A percentile compares a stretch with the other conserved stretches of the same genome.
Conservation (phyloP, 1,284 basidiomycete genomes). For the Sporisorium scitamineum region DNA sequence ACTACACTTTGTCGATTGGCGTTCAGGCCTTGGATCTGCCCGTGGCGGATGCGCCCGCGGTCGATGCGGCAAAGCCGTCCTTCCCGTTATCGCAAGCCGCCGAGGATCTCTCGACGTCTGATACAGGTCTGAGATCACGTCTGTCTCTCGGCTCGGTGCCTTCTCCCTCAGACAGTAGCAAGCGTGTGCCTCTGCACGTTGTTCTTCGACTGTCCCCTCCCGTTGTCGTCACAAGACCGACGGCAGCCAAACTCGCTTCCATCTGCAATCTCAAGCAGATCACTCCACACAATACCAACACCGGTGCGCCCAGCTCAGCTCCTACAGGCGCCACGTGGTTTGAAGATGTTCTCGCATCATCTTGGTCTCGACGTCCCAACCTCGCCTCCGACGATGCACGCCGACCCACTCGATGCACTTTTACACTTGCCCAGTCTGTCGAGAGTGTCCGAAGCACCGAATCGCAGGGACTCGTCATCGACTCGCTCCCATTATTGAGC, state of each 20-base stretch:
- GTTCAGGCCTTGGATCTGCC: conserved; percentile 39
- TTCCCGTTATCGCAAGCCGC: conserved; percentile 34
- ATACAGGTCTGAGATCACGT: conserved; percentile 3
- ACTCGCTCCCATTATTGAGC: conserved; percentile 34
- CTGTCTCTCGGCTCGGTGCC: conserved; percentile 21
- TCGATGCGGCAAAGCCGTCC: conserved; percentile 2
- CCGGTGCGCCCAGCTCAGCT: neutral
- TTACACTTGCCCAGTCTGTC: conserved; percentile 33
- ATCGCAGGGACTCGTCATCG: conserved; percentile 45
- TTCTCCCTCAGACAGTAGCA: conserved; percentile 9
- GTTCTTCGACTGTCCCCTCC: conserved; percentile 37
- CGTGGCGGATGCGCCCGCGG: conserved; percentile 4
- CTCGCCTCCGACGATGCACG: neutral
- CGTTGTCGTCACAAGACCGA: conserved; percentile 42
- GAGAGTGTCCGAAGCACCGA: conserved; percentile 42
- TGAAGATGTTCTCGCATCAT: conserved; percentile 40
- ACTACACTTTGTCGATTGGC: conserved; percentile 33
- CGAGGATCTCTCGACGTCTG: conserved; percentile 8
- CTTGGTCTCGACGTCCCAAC: conserved; percentile 27
- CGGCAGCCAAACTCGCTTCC: conserved; percentile 43
- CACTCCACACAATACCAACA: conserved; percentile 9
- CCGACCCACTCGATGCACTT: conserved; percentile 29
- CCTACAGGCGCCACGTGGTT: conserved; percentile 35
- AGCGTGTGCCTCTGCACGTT: conserved; percentile 33
- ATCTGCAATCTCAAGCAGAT: conserved; percentile 39